Evolutionary conservation across 2,329 filamentous ascomycete genomes (phyloP).

Genomic region (Fusarium palustre): DNA sequence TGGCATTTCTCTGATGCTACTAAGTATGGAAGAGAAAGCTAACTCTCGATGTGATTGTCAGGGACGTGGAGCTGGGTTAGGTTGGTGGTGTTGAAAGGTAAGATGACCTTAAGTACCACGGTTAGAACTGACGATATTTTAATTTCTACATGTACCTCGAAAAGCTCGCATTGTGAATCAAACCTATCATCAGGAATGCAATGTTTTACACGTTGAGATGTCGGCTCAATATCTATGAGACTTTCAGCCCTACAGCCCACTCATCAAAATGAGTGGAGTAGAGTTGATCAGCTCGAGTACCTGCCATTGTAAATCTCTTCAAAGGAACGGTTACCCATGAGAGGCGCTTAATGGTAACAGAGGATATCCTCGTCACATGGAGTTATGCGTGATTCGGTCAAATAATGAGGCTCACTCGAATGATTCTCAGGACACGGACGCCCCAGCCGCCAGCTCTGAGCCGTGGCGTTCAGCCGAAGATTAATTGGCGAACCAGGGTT

Average conservation of each 20-base stretch:
- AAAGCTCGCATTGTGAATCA: neutral
- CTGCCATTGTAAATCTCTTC: neutral
- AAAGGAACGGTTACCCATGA: neutral
- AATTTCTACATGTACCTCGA: neutral
- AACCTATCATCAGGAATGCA: neutral
- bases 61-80: neutral
- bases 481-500: constrained; percentile 20
- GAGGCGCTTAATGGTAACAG: neutral
- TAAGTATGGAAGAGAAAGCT: neutral
- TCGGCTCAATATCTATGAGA: neutral
- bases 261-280: constrained; percentile 8
- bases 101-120: neutral
- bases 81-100: constrained; percentile 3
- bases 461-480: constrained; percentile 22
- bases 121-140: neutral
- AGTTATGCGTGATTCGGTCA: neutral
- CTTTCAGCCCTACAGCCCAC: constrained; percentile 37
- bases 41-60: neutral
- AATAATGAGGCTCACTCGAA: constrained; percentile 33
- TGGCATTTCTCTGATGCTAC: neutral
- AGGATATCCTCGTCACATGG: constrained; percentile 4
- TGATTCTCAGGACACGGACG: constrained; percentile 21
- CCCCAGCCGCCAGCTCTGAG: constrained; percentile 17
- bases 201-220: constrained; percentile 2
- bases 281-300: neutral